Conservation (phyloP, 495 filamentous ascomycete genomes). For the Saxophila tyrrhenica region DNA sequence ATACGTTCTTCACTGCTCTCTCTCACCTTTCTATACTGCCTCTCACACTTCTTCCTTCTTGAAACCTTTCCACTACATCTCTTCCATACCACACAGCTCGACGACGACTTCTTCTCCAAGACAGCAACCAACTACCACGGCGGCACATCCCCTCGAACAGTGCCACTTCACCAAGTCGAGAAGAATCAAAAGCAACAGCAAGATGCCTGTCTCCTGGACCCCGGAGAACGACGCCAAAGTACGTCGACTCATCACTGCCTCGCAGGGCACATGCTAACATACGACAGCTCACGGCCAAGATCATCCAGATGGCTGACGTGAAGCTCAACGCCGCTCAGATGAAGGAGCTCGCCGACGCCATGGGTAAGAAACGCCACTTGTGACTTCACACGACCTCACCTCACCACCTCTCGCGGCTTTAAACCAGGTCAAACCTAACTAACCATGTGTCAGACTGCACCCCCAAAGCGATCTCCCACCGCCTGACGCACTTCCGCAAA, state of each 20-base stretch:
- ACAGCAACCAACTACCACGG: not conserved
- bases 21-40: too few relatives aligned
- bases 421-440: not conserved
- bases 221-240: conserved; percentile 16
- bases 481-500: conserved; percentile 7
- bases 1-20: not conserved
- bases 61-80: not conserved
- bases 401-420: not conserved
- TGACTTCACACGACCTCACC: not conserved
- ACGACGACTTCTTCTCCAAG: not conserved
- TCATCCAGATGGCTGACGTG: conserved; percentile 9
- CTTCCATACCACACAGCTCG: too few relatives aligned
- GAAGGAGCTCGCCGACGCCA: conserved; percentile 3
- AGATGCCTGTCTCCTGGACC: conserved; percentile 19
- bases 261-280: too few relatives aligned
- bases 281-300: conserved; percentile 12
- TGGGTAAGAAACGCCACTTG: too few relatives aligned
- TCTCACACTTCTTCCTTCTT: not conserved
- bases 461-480: conserved; percentile 17
- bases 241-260: conserved; percentile 2
- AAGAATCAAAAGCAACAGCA: not conserved
- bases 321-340: conserved; percentile 8
- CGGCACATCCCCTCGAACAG: not conserved
- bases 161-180: not conserved
- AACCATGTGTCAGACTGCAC: conserved; percentile 11